Evolutionary conservation across 2,329 filamentous ascomycete genomes (phyloP).

Genomic region (Colletotrichum sp.): DNA sequence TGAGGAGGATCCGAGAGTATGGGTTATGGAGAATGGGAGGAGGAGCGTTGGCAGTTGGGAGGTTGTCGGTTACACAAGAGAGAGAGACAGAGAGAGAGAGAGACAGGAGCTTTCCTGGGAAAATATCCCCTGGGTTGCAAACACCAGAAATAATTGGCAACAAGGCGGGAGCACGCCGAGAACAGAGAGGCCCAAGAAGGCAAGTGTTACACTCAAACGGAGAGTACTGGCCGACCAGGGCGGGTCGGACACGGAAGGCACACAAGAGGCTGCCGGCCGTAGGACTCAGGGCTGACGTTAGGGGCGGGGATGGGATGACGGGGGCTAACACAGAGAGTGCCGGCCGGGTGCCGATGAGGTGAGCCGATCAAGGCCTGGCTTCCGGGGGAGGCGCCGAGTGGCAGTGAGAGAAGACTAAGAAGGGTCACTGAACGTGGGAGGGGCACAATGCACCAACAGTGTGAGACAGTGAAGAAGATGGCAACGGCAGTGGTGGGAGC

Average conservation of each 20-base stretch:
- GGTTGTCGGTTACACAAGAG: neutral
- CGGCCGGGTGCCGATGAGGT: neutral
- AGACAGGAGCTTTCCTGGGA: neutral
- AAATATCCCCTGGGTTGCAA: neutral
- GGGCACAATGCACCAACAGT: neutral
- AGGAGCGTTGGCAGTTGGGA: neutral
- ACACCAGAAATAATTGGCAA: neutral
- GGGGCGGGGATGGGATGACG: neutral
- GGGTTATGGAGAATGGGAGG: neutral
- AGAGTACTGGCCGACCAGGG: neutral
- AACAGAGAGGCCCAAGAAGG: neutral
- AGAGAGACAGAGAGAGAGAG: neutral
- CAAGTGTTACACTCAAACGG: neutral
- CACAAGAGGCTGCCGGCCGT: neutral
- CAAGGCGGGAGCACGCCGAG: neutral
- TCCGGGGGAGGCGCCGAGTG: neutral
- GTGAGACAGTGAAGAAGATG: neutral
- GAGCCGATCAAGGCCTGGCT: neutral
- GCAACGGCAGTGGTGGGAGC: neutral
- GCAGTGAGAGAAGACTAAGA: neutral
- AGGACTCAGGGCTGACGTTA: conserved; percentile 4
- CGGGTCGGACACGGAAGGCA: neutral
- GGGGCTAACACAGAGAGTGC: neutral
- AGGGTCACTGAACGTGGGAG: neutral
- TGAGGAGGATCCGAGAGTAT: neutral